Evolutionary conservation across 2,329 filamentous ascomycete genomes (phyloP).

Genomic region (Cadophora sp.): DNA sequence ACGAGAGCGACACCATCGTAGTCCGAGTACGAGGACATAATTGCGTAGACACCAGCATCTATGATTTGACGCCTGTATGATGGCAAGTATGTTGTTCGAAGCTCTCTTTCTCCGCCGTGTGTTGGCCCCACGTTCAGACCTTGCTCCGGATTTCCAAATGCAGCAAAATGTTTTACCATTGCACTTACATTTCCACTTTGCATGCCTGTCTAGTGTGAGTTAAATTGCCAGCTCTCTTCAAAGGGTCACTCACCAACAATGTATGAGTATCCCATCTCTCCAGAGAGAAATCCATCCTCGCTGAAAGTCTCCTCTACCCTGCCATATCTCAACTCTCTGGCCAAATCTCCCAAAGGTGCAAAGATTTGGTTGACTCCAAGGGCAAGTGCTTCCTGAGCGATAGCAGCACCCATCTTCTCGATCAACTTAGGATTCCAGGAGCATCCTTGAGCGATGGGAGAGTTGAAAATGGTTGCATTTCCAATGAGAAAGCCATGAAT

Average conservation of each 20-base stretch:
- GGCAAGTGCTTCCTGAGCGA: slow-evolving; percentile 69
- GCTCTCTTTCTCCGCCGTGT: slow-evolving; percentile 59
- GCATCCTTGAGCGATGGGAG: slow-evolving; percentile 74
- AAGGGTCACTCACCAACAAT: slow-evolving; percentile 63
- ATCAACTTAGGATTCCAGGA: slow-evolving; percentile 72
- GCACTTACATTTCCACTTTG: slow-evolving; percentile 71
- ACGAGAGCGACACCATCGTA: slow-evolving; percentile 76
- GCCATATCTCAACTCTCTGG: slow-evolving; percentile 73
- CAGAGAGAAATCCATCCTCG: slow-evolving; percentile 71
- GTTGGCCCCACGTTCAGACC: slow-evolving; percentile 71
- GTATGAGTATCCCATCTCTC: slow-evolving; percentile 69
- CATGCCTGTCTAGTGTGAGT: slow-evolving; percentile 57
- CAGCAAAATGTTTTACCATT: slow-evolving; percentile 79
- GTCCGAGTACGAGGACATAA: slow-evolving; percentile 79
- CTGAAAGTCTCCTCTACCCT: slow-evolving; percentile 77
- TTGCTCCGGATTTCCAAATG: slow-evolving; percentile 72
- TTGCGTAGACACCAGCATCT: slow-evolving; percentile 69
- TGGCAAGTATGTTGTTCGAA: slow-evolving; percentile 62
- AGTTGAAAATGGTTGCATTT: slow-evolving; percentile 82
- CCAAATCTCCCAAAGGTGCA: slow-evolving; percentile 73
- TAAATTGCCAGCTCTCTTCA: not conserved
- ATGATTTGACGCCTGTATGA: slow-evolving; percentile 74
- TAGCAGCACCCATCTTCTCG: slow-evolving; percentile 69
- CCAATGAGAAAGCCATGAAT: slow-evolving; percentile 75
- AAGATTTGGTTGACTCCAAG: slow-evolving; percentile 78